These are phyloP conservation scores for Phytophthora ramorum DNA, from an alignment of 352 stramenopile species.

Conservation along the genomic window DNA sequence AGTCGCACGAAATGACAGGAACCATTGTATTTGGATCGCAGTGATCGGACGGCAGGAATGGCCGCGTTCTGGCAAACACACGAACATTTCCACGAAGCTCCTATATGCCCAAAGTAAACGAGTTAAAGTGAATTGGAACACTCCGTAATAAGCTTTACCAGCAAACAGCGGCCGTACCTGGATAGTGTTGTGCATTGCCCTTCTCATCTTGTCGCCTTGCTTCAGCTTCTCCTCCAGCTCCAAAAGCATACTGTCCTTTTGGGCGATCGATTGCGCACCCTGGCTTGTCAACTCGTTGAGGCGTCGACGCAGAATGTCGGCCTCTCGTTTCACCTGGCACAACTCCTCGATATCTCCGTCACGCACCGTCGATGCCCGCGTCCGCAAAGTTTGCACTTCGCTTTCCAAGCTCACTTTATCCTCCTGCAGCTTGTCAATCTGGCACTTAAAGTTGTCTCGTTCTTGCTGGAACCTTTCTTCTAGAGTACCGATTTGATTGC, in stretches of 20 bases:
- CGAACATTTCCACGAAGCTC: conserved; percentile 99
- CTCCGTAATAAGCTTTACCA: not conserved
- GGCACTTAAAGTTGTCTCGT: conserved; percentile 37
- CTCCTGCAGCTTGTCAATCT: conserved; percentile 74
- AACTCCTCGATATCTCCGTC: conserved; percentile 76
- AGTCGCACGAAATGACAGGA: conserved; percentile 70
- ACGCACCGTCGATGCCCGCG: conserved; percentile 54
- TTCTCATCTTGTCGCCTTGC: conserved; percentile 83
- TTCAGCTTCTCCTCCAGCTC: conserved; percentile 80
- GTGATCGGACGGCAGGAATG: conserved; percentile 87
- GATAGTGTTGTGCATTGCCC: conserved; percentile 99
- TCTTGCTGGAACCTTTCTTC: conserved; percentile 55
- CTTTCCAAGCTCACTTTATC: conserved; percentile 80
- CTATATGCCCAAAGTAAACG: conserved; percentile 49
- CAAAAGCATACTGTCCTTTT: conserved; percentile 74
- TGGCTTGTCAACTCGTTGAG: conserved; percentile 72
- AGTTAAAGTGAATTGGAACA: conserved; percentile 7
- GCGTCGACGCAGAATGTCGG: conserved; percentile 71
- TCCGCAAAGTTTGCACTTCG: conserved; percentile 69
- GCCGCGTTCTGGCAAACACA: conserved; percentile 95
- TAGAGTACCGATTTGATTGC: conserved; percentile 35
- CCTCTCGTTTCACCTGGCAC: conserved; percentile 73
- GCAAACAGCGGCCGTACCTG: conserved; percentile 51
- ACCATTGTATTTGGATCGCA: conserved; percentile 52
- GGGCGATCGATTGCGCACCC: conserved; percentile 64